Percentiles rank a stretch among this genome's conserved stretches.
Evolutionary conservation across 2,329 filamentous ascomycete genomes (phyloP).

Genomic region (Fusarium camptoceras): DNA sequence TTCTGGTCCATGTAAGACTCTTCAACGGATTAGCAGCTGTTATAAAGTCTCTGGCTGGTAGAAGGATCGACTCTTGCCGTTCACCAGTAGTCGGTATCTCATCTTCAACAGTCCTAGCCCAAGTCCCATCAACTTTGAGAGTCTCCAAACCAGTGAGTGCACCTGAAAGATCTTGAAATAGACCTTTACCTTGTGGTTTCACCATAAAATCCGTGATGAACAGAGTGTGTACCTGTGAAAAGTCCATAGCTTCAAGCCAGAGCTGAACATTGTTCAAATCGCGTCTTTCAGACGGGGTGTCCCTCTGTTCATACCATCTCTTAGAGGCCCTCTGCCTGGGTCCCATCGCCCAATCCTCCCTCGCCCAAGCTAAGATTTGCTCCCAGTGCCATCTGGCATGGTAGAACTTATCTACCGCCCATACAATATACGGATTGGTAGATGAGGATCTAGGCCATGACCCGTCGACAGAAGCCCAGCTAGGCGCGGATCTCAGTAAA

Average conservation of each 20-base stretch:
- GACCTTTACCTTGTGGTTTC: background rate
- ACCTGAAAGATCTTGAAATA: background rate
- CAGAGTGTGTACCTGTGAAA: slow-evolving; percentile 22
- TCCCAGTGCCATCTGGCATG: slow-evolving; percentile 6
- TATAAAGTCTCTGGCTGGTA: slow-evolving; percentile 9
- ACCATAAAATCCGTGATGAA: background rate
- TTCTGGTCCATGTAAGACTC: slow-evolving; percentile 2
- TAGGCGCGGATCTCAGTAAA: too few relatives aligned
- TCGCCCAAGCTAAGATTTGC: background rate
- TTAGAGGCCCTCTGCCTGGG: too few relatives aligned
- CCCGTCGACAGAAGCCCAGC: slow-evolving; percentile 5
- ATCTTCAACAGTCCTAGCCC: too few relatives aligned
- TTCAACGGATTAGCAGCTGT: background rate
- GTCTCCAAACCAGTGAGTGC: slow-evolving; percentile 1
- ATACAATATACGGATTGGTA: background rate
- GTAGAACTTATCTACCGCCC: slow-evolving; percentile 3
- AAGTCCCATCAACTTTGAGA: background rate
- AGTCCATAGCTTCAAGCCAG: slow-evolving; percentile 35
- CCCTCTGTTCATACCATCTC: slow-evolving; percentile 6
- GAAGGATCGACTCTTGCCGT: background rate
- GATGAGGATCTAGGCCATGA: slow-evolving; percentile 20
- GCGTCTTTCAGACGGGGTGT: background rate
- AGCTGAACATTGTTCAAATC: slow-evolving; percentile 21
- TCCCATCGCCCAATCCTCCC: too few relatives aligned
- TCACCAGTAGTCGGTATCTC: background rate